Evolutionary conservation across 164 flowering plant genomes (phyloP), one percentile per base, ranked within the genome.

Genomic region (Tinospora cordifolia): DNA sequence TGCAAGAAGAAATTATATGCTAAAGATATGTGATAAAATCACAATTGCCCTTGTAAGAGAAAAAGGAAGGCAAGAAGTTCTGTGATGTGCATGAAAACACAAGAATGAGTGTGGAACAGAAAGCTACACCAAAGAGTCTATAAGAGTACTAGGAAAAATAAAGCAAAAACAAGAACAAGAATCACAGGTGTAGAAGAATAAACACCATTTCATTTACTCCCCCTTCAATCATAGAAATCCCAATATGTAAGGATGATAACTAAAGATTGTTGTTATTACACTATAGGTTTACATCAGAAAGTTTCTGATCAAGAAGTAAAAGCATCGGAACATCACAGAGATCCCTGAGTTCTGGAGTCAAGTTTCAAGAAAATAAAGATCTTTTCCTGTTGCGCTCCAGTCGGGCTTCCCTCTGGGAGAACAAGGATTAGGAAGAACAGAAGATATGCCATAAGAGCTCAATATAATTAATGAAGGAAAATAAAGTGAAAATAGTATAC

Each of bases 321-420:
- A 44, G 12, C 14, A 14, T 44, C 12, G 12, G 13, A 44, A 44
- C 47, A 9, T 54, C 60, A 54, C 9, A 5, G 12, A 44, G 47
- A 44, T 2, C 47, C 47, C 12, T 44, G 47, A 30, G 6, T 54
- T 7, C 8, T 21, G 11, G 8, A 3, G 60, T 54, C 24, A 25
- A n/a, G 9, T 54, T 54, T 64, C 41, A 64, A 30, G 66, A 64
- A 39, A 64, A 64, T 36, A 64, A 36, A 13, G 66, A 64, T 64
- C 66, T 64, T 36, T 10, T 64, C 41, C 36, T 64, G 38, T 64
- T 64, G n/a, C 66, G 66, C 66, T 64, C 66, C 41, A 64, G n/a
- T 14, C 66, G 66, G 21, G 66, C 66, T 64, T 64, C 66, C 44
- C 66, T 64, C 66, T 64, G 66, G n/a, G 11, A 64, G 15, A 30